These are phyloP conservation scores for Protomyces pachydermus DNA, from an alignment of 1,139 yeast genomes.

Conservation along the genomic window DNA sequence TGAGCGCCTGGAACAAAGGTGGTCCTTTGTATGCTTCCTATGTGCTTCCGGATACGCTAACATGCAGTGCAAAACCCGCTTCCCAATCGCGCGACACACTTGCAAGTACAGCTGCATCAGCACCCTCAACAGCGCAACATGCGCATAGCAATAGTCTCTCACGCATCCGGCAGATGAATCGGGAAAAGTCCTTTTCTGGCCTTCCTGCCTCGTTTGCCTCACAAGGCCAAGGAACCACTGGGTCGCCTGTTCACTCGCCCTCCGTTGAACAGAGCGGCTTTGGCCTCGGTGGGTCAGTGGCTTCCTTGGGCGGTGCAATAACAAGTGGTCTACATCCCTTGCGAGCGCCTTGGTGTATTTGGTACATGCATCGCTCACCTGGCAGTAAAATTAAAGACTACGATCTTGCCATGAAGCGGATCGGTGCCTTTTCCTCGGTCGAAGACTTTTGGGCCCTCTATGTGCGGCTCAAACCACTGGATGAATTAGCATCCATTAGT, in stretches of 20 bases:
- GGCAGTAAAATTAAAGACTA: slow-evolving; percentile 40
- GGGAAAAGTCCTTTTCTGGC: background rate
- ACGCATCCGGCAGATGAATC: background rate
- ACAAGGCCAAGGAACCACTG: background rate
- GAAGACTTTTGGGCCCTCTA: slow-evolving; percentile 62
- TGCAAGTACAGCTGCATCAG: background rate
- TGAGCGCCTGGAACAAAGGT: background rate
- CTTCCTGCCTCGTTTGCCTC: background rate
- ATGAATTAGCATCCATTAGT: slow-evolving; percentile 51
- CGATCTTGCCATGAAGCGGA: slow-evolving; percentile 39
- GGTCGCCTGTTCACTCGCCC: background rate
- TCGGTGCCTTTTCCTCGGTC: slow-evolving; percentile 41
- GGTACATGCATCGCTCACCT: slow-evolving; percentile 42
- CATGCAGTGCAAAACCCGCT: background rate
- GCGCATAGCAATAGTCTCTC: background rate
- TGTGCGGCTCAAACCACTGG: slow-evolving; percentile 47
- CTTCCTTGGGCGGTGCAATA: background rate
- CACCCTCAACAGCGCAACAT: background rate
- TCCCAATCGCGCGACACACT: background rate
- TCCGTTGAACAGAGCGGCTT: background rate
- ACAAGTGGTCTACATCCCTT: slow-evolving; percentile 31
- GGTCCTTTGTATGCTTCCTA: background rate
- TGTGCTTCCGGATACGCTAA: background rate
- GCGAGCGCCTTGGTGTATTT: slow-evolving; percentile 38
- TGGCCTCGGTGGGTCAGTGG: background rate